Conservation (phyloP, 768 basidiomycete genomes). For the Mycena capillaripes region DNA sequence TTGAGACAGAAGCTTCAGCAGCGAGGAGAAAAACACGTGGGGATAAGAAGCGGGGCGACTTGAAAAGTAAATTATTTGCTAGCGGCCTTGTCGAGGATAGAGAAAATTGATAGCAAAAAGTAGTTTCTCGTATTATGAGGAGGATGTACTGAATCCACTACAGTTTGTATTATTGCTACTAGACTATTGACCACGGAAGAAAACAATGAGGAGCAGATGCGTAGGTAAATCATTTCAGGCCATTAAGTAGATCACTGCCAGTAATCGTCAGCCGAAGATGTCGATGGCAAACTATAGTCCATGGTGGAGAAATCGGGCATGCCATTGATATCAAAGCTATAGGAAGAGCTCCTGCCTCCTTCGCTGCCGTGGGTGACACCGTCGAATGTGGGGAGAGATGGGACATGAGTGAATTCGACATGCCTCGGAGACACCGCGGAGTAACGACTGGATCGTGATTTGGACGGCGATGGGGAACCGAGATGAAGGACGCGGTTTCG, state of each 20-base stretch:
- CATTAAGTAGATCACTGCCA: too few species aligned
- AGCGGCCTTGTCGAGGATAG: slow-evolving; percentile 3
- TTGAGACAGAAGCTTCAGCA: not conserved
- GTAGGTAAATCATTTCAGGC: too few species aligned
- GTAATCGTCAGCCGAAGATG: not conserved
- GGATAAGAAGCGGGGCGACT: slow-evolving; percentile 4
- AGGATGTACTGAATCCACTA: slow-evolving; percentile 18
- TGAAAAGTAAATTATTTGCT: slow-evolving; percentile 9
- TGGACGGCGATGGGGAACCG: not conserved
- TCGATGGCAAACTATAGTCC: not conserved
- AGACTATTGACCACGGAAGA: too few species aligned
- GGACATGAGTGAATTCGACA: too few species aligned
- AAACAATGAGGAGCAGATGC: too few species aligned
- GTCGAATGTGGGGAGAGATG: not conserved
- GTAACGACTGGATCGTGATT: not conserved
- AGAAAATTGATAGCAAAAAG: not conserved
- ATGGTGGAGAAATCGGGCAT: too few species aligned
- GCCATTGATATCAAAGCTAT: too few species aligned
- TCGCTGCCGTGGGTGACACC: too few species aligned
- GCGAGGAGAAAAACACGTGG: slow-evolving; percentile 6
- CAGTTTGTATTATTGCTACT: not conserved
- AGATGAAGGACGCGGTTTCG: not conserved
- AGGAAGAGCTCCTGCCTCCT: too few species aligned
- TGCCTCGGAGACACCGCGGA: not conserved
- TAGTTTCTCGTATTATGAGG: slow-evolving; percentile 7